phyloP scores from a whole-genome alignment of 2,329 filamentous ascomycete species.

The Ophiostoma tasmaniense region DNA sequence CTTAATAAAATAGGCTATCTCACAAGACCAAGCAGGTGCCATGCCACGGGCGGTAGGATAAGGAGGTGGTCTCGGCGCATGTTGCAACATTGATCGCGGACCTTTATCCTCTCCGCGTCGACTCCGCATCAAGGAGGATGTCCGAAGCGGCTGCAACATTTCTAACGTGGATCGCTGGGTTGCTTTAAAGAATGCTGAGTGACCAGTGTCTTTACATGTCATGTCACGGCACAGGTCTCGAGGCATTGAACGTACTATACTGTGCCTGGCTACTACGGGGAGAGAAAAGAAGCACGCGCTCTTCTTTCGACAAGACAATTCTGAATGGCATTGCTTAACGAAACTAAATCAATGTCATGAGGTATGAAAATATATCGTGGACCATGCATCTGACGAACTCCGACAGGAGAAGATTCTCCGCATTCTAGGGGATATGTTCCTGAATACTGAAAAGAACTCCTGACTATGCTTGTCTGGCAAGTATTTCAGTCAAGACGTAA shows the following conservation, averaged over 20 bases:
- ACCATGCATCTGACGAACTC: not conserved
- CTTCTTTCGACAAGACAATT: not conserved
- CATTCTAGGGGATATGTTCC: not conserved
- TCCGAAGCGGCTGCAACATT: not conserved
- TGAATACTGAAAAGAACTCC: not conserved
- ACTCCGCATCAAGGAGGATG: not conserved
- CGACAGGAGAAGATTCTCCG: not conserved
- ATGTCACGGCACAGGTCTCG: not conserved
- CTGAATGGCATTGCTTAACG: not conserved
- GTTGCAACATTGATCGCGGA: not conserved
- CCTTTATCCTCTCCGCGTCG: not conserved
- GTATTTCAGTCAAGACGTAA: not conserved
- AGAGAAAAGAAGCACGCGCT: not conserved
- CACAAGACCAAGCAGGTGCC: not conserved
- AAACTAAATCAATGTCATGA: not conserved
- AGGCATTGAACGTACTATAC: not conserved
- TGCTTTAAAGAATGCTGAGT: not conserved
- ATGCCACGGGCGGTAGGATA: not conserved
- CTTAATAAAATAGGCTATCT: not conserved
- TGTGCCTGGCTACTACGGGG: not conserved
- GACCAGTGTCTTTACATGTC: not conserved
- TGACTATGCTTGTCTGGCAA: not conserved
- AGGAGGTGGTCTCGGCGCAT: not conserved
- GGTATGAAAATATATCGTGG: not conserved
- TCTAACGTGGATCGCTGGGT: not conserved